Percentiles rank a stretch among this genome's conserved stretches.
Conservation (phyloP, 129 eudicot species). For the Flaveria sonorensis region DNA sequence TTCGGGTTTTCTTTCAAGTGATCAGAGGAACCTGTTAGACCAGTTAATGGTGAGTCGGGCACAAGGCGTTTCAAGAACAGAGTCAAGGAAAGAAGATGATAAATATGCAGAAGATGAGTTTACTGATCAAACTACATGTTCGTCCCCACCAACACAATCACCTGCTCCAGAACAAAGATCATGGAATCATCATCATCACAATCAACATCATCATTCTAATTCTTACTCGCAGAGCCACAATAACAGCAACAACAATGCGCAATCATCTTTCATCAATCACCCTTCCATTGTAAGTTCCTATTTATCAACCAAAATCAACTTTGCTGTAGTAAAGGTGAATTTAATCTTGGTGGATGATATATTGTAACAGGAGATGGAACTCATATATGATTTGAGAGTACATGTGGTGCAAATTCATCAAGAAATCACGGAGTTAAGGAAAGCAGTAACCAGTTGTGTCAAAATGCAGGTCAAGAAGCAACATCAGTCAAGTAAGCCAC, state of each 20-base stretch:
- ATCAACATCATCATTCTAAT: constrained; percentile 28
- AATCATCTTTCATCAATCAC: constrained; percentile 32
- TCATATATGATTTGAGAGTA: constrained; percentile 57
- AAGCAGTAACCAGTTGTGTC: constrained; percentile 50
- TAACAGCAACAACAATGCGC: constrained; percentile 8
- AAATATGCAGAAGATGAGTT: constrained; percentile 16
- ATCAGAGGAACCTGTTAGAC: constrained; percentile 53
- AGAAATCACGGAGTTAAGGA: constrained; percentile 62
- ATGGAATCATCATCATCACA: constrained; percentile 42
- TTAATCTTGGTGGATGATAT: neutral
- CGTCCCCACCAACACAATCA: constrained; percentile 22
- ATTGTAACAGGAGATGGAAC: constrained; percentile 61
- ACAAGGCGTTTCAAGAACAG: constrained; percentile 28
- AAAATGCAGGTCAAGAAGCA: constrained; percentile 43
- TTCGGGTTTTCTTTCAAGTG: constrained; percentile 64
- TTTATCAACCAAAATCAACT: neutral
- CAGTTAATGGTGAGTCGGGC: constrained; percentile 52
- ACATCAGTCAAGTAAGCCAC: constrained; percentile 20
- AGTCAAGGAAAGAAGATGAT: neutral
- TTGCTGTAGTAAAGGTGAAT: neutral
- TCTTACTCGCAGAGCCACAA: constrained; percentile 28
- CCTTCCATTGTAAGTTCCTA: constrained; percentile 49
- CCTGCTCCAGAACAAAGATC: constrained; percentile 18
- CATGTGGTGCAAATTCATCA: constrained; percentile 69
- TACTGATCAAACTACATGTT: constrained; percentile 37